Conservation (phyloP, 345 rosid genomes). For the Noccaea bulbosa region DNA sequence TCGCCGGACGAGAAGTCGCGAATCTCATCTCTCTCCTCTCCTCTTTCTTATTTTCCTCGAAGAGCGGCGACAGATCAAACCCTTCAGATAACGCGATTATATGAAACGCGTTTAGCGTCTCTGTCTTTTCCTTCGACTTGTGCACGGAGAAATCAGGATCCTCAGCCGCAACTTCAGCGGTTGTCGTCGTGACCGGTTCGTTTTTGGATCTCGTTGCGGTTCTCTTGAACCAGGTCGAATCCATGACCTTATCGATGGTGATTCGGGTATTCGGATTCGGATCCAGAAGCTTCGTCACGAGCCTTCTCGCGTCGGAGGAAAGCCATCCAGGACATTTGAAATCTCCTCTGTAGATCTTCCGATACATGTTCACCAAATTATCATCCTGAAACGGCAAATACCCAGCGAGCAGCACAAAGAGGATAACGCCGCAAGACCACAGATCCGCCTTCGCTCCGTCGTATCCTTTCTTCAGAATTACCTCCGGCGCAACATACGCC, state of each 20-base stretch:
- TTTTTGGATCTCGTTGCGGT: conserved; percentile 40
- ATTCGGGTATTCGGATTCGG: conserved; percentile 76
- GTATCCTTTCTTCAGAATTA: conserved; percentile 79
- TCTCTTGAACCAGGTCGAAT: conserved; percentile 80
- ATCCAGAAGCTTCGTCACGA: conserved; percentile 82
- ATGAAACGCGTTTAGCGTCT: conserved; percentile 84
- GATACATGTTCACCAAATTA: conserved; percentile 75
- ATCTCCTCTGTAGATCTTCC: conserved; percentile 84
- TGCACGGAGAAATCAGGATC: conserved; percentile 21
- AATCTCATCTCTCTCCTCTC: conserved; percentile 83
- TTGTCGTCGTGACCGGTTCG: conserved; percentile 23
- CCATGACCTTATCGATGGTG: conserved; percentile 61
- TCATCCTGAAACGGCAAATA: conserved; percentile 87
- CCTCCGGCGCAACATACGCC: conserved; percentile 93
- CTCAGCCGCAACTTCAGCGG: conserved; percentile 41
- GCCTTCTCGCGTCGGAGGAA: conserved; percentile 72
- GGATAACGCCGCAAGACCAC: conserved; percentile 96
- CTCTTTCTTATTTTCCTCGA: conserved; percentile 85
- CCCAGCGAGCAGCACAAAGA: conserved; percentile 86
- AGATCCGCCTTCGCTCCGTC: conserved; percentile 91
- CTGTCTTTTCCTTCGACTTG: conserved; percentile 51
- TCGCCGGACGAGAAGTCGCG: conserved; percentile 76
- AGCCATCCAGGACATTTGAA: conserved; percentile 94
- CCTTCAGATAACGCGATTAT: conserved; percentile 88
- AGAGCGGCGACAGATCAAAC: conserved; percentile 81